Evolutionary conservation across 192 early-diverging fungal genomes (phyloP), one percentile per base, ranked within the genome.

Genomic region (Chytriomyces hyalinus): DNA sequence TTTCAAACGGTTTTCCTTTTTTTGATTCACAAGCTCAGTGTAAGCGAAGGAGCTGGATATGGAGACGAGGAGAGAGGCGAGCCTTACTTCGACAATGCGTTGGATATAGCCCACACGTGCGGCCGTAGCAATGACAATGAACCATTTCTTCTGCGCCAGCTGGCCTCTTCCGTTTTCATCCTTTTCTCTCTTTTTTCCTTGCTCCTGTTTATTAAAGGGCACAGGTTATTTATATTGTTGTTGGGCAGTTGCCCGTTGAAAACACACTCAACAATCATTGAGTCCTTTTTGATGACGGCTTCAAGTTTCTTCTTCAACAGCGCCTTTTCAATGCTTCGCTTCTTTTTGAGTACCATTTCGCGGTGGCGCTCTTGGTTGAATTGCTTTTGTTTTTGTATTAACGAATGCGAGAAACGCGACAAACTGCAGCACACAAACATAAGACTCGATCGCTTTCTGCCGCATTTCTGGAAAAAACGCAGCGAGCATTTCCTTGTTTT

Each of bases 61-160:
- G 53, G 53, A 57, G 53, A 57, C 13, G 13, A 15, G 51, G 51
- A 57, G 51, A 57, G 11, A 15, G 10, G n/a, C 20, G 51, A 57
- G 13, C 36, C 49, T 51, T 62, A 85, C 82, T 50, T 81, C 80
- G 1, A 89, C 61, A 9, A 78, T 66, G 15, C 76, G 51, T 62
- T 75, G 51, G 43, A 87, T 83, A 48, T 81, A 75, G 5, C 73
- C 50, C 36, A 89, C 62, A n/a, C 86, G 44, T 17, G 78, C 80
- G 6, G 84, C 84, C n/a, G 83, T 51, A 6, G 76, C 76, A n/a
- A 86, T 78, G 43, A 87, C 47, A 26, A 89, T 76, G 70, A 89
- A 87, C 87, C 87, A 89, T 70, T 86, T 87, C 48, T 70, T 78
- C 68, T 89, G 87, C 1, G 83, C 59, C 6, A 72, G 57, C 46